Percentiles rank a stretch among this genome's conserved stretches.
Evolutionary conservation across 345 rosid genomes (phyloP).

Genomic region (Stellera chamaejasme): DNA sequence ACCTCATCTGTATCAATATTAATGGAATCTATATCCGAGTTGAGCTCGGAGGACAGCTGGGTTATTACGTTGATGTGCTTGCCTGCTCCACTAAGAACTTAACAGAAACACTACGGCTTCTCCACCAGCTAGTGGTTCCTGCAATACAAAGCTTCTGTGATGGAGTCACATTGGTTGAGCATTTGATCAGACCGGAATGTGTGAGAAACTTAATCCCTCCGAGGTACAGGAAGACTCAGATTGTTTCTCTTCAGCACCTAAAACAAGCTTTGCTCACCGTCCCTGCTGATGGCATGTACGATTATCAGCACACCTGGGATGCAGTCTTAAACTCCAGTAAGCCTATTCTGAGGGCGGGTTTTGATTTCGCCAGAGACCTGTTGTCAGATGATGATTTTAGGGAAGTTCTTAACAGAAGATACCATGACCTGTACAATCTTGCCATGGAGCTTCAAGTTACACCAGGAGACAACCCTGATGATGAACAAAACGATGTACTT

Average conservation of each 20-base stretch:
- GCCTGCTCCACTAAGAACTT: conserved; percentile 87
- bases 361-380: conserved; percentile 83
- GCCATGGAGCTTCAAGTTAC: conserved; percentile 81
- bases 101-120: conserved; percentile 70
- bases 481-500: conserved; percentile 19
- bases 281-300: conserved; percentile 88
- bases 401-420: conserved; percentile 80
- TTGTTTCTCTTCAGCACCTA: conserved; percentile 51
- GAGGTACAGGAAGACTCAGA: conserved; percentile 62
- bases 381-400: conserved; percentile 91
- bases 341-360: conserved; percentile 49
- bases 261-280: conserved; percentile 81
- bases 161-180: conserved; percentile 75
- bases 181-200: conserved; percentile 75
- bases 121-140: conserved; percentile 71
- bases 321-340: conserved; percentile 62
- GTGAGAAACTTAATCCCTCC: conserved; percentile 69
- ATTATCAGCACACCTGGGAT: conserved; percentile 93
- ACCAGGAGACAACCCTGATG: conserved; percentile 38
- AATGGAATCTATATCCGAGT: conserved; percentile 73
- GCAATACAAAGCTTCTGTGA: conserved; percentile 78
- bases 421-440: conserved; percentile 74
- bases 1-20: conserved; percentile 63
- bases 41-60: conserved; percentile 91
- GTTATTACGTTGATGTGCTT: conserved; percentile 77